Evolutionary conservation across 2,329 filamentous ascomycete genomes (phyloP), one percentile per base, ranked within the genome.

Genomic region (Grosmannia serpens): DNA sequence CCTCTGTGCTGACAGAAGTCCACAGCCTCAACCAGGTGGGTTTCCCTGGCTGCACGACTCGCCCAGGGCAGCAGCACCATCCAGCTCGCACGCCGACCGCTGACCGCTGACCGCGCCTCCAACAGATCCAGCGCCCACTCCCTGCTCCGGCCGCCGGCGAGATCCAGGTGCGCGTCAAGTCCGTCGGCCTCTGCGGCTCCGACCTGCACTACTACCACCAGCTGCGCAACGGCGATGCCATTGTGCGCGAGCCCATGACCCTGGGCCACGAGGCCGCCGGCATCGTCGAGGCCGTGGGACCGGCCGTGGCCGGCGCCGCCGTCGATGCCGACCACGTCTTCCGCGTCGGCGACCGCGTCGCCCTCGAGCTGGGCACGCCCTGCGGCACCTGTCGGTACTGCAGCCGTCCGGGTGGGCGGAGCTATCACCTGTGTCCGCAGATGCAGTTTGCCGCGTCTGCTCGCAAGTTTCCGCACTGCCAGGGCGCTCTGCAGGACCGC

Each of bases 261-360:
- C 60, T 76, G 59, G 85, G 85, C 61, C 85, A 88, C 67, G 84
- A 87, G 69, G 84, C 82, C 26, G 78, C 83, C n/a, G 84, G 84
- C 51, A 74, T 84, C 31, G 74, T 87, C 62, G 71, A 75, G 62
- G 70, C 76, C n/a, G 75, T 86, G 38, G 85, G 85, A 51, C 71
- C 76, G 29, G 73, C 72, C 27, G 83, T 87, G 38, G 80, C 73
- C 51, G 74, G 70, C 4, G 75, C 80, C 29, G 22, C 46, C 6
- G 46, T 15, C 11, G 24, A 33, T 1, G 7, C 47, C 17, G 31
- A 50, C 22, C 53, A 55, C 53, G 41, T 47, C 41, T 53, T 59
- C 41, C n/a, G 33, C 22, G 33, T 47, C 8, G 85, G 85, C 58
- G 85, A 87, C 67, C 75, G 77, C 22, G 84, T 87, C 27, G 83